Percentiles rank a stretch among this genome's conserved stretches.
Conservation (phyloP, 2,329 filamentous ascomycete genomes). For the Septoria linicola region DNA sequence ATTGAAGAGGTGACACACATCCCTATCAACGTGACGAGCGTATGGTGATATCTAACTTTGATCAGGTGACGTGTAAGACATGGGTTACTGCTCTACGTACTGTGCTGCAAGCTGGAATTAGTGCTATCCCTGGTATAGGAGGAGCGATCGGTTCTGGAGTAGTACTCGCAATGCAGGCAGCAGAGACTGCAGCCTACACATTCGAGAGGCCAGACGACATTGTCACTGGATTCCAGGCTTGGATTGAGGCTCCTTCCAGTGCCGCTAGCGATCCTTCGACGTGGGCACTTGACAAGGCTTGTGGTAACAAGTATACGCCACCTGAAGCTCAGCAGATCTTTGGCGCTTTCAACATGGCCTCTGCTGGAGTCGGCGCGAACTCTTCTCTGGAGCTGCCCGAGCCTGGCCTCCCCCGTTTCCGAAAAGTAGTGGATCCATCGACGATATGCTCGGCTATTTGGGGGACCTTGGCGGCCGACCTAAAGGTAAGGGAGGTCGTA, state of each 20-base stretch:
- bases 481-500: not conserved
- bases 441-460: not conserved
- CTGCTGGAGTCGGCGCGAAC: not conserved
- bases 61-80: too few relatives aligned
- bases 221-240: not conserved
- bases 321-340: not conserved
- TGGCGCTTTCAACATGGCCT: not conserved
- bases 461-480: not conserved
- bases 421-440: not conserved
- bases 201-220: not conserved
- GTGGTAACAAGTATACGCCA: slow-evolving; percentile 3
- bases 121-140: too few relatives aligned
- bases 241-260: not conserved
- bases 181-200: not conserved
- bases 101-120: too few relatives aligned
- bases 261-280: not conserved
- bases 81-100: too few relatives aligned
- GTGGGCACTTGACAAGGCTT: not conserved
- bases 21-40: too few relatives aligned
- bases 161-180: too few relatives aligned
- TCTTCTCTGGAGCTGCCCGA: not conserved
- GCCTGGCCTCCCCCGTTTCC: not conserved
- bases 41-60: too few relatives aligned
- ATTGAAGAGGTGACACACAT: too few relatives aligned
- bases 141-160: too few relatives aligned